Conservation (phyloP, 345 rosid genomes). For the Rhodomyrtus tomentosa region DNA sequence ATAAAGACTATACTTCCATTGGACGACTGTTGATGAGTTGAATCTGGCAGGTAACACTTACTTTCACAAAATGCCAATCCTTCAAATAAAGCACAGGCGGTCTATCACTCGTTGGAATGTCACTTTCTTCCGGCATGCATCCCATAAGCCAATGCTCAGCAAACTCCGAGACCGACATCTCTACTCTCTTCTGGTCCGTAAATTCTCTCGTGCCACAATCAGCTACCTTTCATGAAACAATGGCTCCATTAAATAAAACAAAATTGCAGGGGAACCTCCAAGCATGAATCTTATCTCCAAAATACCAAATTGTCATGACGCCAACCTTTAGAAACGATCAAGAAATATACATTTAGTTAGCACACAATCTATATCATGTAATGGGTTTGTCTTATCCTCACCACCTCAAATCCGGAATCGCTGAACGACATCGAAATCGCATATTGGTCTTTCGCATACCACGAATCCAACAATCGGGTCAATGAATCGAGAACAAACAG, state of each 20-base stretch:
- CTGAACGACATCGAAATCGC: not conserved
- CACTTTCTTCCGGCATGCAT: not conserved
- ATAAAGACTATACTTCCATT: not conserved
- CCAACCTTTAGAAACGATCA: not conserved
- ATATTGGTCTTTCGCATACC: not conserved
- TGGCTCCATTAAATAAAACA: not conserved
- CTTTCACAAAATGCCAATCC: constrained; percentile 98
- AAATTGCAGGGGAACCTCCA: not conserved
- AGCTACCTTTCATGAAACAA: constrained; percentile 41
- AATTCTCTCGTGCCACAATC: constrained; percentile 72
- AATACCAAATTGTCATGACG: not conserved
- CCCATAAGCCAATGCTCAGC: constrained; percentile 33
- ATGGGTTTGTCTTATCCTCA: not conserved
- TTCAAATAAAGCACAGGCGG: constrained; percentile 57
- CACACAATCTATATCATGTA: not conserved
- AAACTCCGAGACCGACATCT: constrained; percentile 71
- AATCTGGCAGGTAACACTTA: not conserved
- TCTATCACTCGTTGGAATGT: constrained; percentile 3
- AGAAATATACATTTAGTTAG: not conserved
- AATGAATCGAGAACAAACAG: not conserved
- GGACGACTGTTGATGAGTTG: not conserved
- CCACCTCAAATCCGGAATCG: not conserved
- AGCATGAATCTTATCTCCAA: not conserved
- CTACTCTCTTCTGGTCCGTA: constrained; percentile 76
- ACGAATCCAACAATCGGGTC: not conserved